These are phyloP conservation scores for Acacia confusa DNA, from an alignment of 306 rosid species.

Conservation along the genomic window DNA sequence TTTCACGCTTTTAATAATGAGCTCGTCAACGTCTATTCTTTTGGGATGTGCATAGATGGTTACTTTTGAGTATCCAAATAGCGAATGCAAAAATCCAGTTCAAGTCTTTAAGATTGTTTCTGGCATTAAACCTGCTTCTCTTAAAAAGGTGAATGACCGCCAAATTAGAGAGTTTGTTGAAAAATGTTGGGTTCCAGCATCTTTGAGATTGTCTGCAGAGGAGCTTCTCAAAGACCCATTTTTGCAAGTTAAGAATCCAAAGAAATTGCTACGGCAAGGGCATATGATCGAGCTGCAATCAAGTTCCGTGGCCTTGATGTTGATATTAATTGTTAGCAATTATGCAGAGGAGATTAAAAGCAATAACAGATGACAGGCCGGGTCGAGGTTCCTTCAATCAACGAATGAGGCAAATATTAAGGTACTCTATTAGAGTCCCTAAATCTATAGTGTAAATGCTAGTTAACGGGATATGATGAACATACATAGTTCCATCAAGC, in stretches of 20 bases:
- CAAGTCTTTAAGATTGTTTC: constrained; percentile 90
- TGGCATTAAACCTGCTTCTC: constrained; percentile 89
- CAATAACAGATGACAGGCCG: too few relatives aligned
- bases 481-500: constrained; percentile 21
- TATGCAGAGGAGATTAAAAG: too few relatives aligned
- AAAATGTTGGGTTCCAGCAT: constrained; percentile 79
- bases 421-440: constrained; percentile 5
- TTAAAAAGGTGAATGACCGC: constrained; percentile 67
- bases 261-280: too few relatives aligned
- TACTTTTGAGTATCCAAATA: constrained; percentile 87
- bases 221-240: constrained; percentile 85
- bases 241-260: constrained; percentile 61
- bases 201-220: constrained; percentile 77
- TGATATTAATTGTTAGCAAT: too few relatives aligned
- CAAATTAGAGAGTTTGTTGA: constrained; percentile 66
- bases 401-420: too few relatives aligned
- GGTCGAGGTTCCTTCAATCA: too few relatives aligned
- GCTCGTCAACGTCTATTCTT: constrained; percentile 84
- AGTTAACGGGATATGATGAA: background rate
- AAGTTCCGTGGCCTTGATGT: too few relatives aligned
- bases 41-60: constrained; percentile 98
- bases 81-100: constrained; percentile 90
- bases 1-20: too few relatives aligned
- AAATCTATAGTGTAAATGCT: constrained; percentile 20
- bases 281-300: too few relatives aligned